Base-by-base conservation (phyloP, 495 filamentous ascomycete species). In the Amniculicola lignicola region DNA sequence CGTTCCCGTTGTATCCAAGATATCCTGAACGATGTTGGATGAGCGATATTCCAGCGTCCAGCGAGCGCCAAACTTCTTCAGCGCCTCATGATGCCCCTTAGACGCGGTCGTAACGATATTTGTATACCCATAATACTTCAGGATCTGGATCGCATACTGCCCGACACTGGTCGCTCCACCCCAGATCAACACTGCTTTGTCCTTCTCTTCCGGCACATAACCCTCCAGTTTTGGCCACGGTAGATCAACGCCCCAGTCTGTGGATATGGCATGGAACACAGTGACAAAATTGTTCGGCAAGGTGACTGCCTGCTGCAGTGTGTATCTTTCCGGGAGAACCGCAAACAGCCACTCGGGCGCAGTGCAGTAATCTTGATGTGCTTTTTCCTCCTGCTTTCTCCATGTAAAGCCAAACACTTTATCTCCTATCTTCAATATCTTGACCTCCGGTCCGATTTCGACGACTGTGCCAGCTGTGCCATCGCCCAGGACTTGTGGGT, bases 251-350 rank as follows among this genome's bases (percentile, higher is more conserved):
- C 49, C 60, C 22, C 58, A 29, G 36, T 63, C 54, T 1, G 58
- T 61, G 3, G 69, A 69, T 5, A 79, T 38, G 15, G 71, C 66
- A 49, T 81, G 72, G 51, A 78, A 75, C 1, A 74, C 73, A 0
- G 77, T 80, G n/a, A 80, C 70, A 42, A 81, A 53, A 44, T 80
- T 80, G 36, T 77, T 74, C 0, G 76, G 70, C 2, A 81, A 62
- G 0, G 76, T 75, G 4, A 79, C 72, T 0, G 75, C 79, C 57
- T 77, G 66, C 50, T 72, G 59, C 24, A 74, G 48, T 0, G 60
- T 65, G 43, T 74, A 50, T 23, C 64, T 63, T 6, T 63, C 49
- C 0, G 75, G 75, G 11, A 79, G 35, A 72, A 70, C 29, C 11
- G n/a, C 60, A 15, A 58, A 31, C 24, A 49, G 14, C 42, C 44